phyloP scores from a whole-genome alignment of 2,329 filamentous ascomycete species.

The Lasiodiplodia theobromae region DNA sequence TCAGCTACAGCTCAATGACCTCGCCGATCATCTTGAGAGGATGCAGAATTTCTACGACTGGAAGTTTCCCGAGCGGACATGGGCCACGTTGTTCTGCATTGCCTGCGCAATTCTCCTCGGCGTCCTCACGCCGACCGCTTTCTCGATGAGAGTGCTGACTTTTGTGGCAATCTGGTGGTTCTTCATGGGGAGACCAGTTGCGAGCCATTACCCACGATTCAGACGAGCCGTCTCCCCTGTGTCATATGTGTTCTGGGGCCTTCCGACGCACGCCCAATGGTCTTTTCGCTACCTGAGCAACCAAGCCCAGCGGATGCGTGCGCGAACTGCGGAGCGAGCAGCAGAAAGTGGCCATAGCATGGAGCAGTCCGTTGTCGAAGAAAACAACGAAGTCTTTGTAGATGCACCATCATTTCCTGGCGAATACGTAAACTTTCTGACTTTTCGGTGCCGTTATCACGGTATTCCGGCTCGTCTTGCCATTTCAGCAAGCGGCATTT shows the following conservation, averaged over 20 bases:
- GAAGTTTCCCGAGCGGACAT: slow-evolving; percentile 44
- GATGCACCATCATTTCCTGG: slow-evolving; percentile 18
- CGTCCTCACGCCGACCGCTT: slow-evolving; percentile 42
- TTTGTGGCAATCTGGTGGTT: slow-evolving; percentile 45
- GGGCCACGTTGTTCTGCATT: slow-evolving; percentile 45
- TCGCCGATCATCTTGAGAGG: slow-evolving; percentile 48
- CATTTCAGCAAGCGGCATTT: slow-evolving; percentile 37
- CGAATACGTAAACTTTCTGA: slow-evolving; percentile 34
- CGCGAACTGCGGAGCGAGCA: slow-evolving; percentile 33
- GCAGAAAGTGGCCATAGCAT: neutral
- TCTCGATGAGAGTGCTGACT: slow-evolving; percentile 46
- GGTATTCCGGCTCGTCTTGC: slow-evolving; percentile 35
- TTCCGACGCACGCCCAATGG: slow-evolving; percentile 47
- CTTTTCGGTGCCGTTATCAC: slow-evolving; percentile 37
- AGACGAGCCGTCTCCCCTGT: slow-evolving; percentile 45
- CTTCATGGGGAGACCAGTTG: slow-evolving; percentile 47
- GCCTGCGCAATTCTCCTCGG: slow-evolving; percentile 41
- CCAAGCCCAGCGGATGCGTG: slow-evolving; percentile 39
- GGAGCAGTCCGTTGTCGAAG: neutral
- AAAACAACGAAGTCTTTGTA: neutral
- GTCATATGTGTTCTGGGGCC: slow-evolving; percentile 49
- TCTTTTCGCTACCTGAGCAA: slow-evolving; percentile 41
- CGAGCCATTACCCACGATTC: slow-evolving; percentile 46
- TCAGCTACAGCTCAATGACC: slow-evolving; percentile 48
- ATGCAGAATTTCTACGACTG: slow-evolving; percentile 48